A percentile compares a stretch with the other conserved stretches of the same genome.
Evolutionary conservation across 1,284 basidiomycete species (phyloP).

Genomic region (Cronartium ribicola): DNA sequence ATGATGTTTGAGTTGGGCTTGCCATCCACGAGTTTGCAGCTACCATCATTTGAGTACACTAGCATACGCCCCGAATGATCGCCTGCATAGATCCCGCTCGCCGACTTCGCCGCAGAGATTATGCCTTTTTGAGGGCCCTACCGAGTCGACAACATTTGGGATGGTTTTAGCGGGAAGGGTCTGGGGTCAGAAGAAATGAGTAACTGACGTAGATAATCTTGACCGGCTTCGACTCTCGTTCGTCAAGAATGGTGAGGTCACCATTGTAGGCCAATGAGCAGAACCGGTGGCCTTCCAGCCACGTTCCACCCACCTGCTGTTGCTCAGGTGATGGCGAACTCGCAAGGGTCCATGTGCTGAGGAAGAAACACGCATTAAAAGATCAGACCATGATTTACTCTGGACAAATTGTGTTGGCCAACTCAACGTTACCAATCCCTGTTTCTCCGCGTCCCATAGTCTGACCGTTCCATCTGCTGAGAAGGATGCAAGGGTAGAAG

Average conservation of each 20-base stretch:
- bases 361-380: background rate
- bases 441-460: conserved; percentile 57
- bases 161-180: background rate
- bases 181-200: background rate
- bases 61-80: conserved; percentile 70
- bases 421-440: conserved; percentile 21
- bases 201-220: conserved; percentile 37
- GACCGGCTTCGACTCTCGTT: conserved; percentile 57
- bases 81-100: conserved; percentile 57
- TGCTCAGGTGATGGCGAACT: conserved; percentile 24
- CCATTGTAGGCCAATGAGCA: conserved; percentile 82
- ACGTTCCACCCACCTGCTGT: conserved; percentile 79
- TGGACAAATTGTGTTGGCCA: background rate
- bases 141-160: background rate
- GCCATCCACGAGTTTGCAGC: conserved; percentile 51
- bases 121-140: conserved; percentile 41
- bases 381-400: background rate
- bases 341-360: conserved; percentile 31
- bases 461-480: conserved; percentile 84
- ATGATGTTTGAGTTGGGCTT: conserved; percentile 19
- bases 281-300: conserved; percentile 59
- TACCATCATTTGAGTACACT: conserved; percentile 57
- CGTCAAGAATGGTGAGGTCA: conserved; percentile 77
- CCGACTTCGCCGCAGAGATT: conserved; percentile 23
- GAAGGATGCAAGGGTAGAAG: conserved; percentile 65